These are phyloP conservation scores for Ceratobasidium sp. DNA, from an alignment of 1,284 basidiomycete genomes.

Conservation along the genomic window DNA sequence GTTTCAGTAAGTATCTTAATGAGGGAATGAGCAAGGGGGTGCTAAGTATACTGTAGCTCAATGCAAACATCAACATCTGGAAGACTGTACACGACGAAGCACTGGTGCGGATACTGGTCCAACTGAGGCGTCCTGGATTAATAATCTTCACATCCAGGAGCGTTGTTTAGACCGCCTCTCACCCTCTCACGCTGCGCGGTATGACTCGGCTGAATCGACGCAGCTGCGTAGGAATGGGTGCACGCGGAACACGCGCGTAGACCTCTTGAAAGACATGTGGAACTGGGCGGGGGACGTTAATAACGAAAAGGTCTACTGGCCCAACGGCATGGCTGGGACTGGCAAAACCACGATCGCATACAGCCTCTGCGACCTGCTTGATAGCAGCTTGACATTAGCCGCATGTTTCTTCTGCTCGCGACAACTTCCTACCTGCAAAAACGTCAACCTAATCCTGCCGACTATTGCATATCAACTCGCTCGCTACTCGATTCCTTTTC, in stretches of 20 bases:
- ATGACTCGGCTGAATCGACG: not conserved
- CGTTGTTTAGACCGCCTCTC: not conserved
- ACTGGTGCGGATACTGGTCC: not conserved
- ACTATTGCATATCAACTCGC: constrained; percentile 24
- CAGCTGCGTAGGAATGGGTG: not conserved
- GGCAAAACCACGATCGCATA: constrained; percentile 9
- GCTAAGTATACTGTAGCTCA: not conserved
- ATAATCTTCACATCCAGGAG: not conserved
- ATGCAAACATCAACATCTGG: constrained; percentile 1
- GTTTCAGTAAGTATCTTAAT: not conserved
- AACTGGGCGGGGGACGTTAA: not conserved
- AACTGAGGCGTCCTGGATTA: not conserved
- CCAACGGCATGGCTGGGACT: constrained; percentile 30
- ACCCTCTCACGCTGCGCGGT: not conserved
- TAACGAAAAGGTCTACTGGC: constrained; percentile 28
- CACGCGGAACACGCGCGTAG: not conserved
- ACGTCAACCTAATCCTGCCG: constrained; percentile 29
- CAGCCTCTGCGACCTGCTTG: not conserved
- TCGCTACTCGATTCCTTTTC: not conserved
- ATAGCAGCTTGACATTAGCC: not conserved
- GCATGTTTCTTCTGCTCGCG: constrained; percentile 18
- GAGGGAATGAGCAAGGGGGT: not conserved
- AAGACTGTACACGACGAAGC: not conserved
- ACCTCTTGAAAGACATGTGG: not conserved
- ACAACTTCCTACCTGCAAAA: not conserved